Evolutionary conservation across 2,329 filamentous ascomycete species (phyloP).

Genomic region (Ophiosphaerella korrae): DNA sequence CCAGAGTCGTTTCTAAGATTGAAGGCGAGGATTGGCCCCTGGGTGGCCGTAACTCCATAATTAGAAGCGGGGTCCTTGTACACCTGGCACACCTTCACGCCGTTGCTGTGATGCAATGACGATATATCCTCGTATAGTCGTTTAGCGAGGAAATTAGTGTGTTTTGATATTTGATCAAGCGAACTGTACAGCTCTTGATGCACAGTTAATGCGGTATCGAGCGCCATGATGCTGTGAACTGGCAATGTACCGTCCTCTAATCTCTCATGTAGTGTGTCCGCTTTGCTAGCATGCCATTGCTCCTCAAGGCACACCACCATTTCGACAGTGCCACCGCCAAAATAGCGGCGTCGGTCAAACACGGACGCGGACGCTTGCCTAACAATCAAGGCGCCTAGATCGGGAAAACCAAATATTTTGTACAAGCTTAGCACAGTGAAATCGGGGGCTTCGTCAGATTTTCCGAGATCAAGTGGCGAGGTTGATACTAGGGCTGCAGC

Average conservation of each 20-base stretch:
- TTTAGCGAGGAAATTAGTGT: constrained; percentile 69
- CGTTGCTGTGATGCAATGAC: constrained; percentile 71
- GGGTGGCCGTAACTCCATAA: constrained; percentile 53
- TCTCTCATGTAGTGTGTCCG: constrained; percentile 73
- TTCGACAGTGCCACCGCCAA: constrained; percentile 93
- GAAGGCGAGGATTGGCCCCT: constrained; percentile 82
- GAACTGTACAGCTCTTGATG: constrained; percentile 73
- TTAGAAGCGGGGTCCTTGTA: constrained; percentile 57
- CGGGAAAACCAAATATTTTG: constrained; percentile 97
- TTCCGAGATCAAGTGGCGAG: constrained; percentile 71
- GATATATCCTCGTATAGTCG: constrained; percentile 64
- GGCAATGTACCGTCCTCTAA: constrained; percentile 92
- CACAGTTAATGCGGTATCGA: constrained; percentile 73
- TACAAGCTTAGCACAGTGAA: constrained; percentile 89
- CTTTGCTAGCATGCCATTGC: constrained; percentile 81
- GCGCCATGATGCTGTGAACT: constrained; percentile 85
- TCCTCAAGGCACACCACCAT: constrained; percentile 80
- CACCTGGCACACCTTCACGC: constrained; percentile 66
- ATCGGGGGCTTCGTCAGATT: constrained; percentile 70
- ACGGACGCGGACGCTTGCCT: constrained; percentile 69
- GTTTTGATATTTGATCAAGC: constrained; percentile 70
- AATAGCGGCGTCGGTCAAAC: constrained; percentile 75
- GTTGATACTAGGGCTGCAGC: constrained; percentile 83
- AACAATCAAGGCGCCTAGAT: constrained; percentile 84
- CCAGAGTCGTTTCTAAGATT: constrained; percentile 74